Evolutionary conservation across 1,284 basidiomycete genomes (phyloP).

Genomic region (Cryptococcus deneoformans): DNA sequence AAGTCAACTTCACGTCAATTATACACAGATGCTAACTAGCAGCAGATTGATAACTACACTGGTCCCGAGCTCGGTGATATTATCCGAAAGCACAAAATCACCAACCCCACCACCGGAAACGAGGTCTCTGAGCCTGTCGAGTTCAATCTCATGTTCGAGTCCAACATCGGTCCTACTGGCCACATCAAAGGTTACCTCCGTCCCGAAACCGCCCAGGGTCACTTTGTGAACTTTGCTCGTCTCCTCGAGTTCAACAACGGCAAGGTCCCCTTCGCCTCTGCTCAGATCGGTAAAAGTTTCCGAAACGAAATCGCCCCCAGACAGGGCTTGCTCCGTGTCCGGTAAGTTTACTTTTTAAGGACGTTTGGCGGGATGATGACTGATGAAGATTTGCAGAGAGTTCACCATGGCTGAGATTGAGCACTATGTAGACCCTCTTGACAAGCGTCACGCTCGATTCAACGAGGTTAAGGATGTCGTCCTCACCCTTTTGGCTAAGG

Average conservation of each 20-base stretch:
- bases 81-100: constrained; percentile 76
- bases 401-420: constrained; percentile 99
- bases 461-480: constrained; percentile 71
- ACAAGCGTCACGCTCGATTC: constrained; percentile 88
- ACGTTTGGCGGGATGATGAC: neutral
- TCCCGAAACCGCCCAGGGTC: constrained; percentile 97
- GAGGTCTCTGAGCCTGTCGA: constrained; percentile 87
- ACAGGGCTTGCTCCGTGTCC: constrained; percentile 91
- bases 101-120: constrained; percentile 90
- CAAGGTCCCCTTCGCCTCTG: constrained; percentile 92
- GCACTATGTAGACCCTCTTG: constrained; percentile 93
- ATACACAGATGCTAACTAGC: constrained; percentile 1
- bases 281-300: constrained; percentile 95
- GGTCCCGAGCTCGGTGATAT: constrained; percentile 87
- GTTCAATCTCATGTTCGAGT: constrained; percentile 99
- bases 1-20: constrained; percentile 29
- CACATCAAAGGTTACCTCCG: constrained; percentile 96
- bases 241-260: constrained; percentile 99
- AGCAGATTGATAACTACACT: constrained; percentile 90
- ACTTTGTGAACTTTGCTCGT: constrained; percentile 98
- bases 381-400: constrained; percentile 56
- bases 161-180: constrained; percentile 95
- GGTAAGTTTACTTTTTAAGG: constrained; percentile 27
- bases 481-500: constrained; percentile 75
- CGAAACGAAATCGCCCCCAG: constrained; percentile 98